Evolutionary conservation across 495 filamentous ascomycete genomes (phyloP), one percentile per base, ranked within the genome.

Genomic region (Ramalina intermedia): DNA sequence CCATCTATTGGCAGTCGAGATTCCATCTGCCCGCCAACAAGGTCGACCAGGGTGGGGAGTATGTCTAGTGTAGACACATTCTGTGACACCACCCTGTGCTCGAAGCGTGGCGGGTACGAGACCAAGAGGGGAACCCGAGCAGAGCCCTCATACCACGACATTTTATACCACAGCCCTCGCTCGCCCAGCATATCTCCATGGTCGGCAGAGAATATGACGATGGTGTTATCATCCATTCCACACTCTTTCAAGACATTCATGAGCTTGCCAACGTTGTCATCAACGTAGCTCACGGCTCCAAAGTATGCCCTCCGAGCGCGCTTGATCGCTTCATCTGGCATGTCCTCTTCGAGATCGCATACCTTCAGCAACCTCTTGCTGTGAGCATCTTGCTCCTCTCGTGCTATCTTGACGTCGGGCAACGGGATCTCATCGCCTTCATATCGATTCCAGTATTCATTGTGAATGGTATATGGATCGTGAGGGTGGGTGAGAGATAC

Each of bases 111-210:
- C 6, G 87, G 87, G 47, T 85, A 73, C 50, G 81, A 79, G 51
- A 91, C 68, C 47, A 94, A 67, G 50, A 94, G 74, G 3, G 87
- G 87, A 6, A 94, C 86, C 7, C 87, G 81, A 26, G 81, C 82
- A 6, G 84, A 88, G 26, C 77, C 76, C 69, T 94, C 87, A 57
- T 83, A 90, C 71, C 85, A 94, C 52, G 71, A 80, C 87, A 94
- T 94, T 70, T 94, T 94, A 70, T 94, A 94, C 87, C 87, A 94
- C 36, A 94, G 65, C 0, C 83, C 83, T 21, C 87, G 75, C 65
- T 94, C 87, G 35, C 87, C 87, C 8, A 94, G 76, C 87, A 93
- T 93, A 61, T 94, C 87, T 46, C 87, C 87, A 61, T 94, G 87
- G 56, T 94, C 87, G 43, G 87, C 84, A 43, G 78, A 85, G 65